Evolutionary conservation across 2,329 filamentous ascomycete genomes (phyloP).

Genomic region (Aspergillus neotritici): DNA sequence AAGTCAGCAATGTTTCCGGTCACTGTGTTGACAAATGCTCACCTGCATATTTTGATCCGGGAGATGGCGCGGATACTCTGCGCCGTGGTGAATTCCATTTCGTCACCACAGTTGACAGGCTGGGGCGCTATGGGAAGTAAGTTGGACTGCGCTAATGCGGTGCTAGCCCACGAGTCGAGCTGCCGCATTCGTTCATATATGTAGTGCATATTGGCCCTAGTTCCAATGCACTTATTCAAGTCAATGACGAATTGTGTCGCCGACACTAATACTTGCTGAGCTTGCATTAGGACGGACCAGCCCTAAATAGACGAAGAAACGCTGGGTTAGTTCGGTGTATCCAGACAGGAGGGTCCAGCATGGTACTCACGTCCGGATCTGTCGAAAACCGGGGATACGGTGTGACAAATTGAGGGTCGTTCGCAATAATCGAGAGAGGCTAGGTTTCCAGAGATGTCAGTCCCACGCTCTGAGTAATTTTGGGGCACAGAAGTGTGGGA

Average conservation of each 20-base stretch:
- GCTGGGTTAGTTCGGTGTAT: background rate
- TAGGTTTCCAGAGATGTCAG: conserved; percentile 18
- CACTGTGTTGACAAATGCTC: background rate
- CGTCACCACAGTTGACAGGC: conserved; percentile 21
- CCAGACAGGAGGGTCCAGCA: background rate
- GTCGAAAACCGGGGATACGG: conserved; percentile 37
- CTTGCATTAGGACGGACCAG: conserved; percentile 40
- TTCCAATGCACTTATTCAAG: conserved; percentile 34
- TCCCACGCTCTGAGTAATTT: background rate
- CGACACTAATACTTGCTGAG: conserved; percentile 39
- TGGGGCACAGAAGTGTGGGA: background rate
- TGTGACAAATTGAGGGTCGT: conserved; percentile 41
- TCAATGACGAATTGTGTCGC: conserved; percentile 40
- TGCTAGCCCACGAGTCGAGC: conserved; percentile 37
- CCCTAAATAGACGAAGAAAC: conserved; percentile 22
- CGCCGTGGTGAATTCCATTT: conserved; percentile 34
- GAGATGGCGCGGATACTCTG: conserved; percentile 38
- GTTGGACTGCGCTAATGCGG: conserved; percentile 31
- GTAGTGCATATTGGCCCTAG: conserved; percentile 32
- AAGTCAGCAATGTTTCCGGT: conserved; percentile 5
- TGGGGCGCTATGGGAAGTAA: conserved; percentile 21
- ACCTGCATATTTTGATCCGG: conserved; percentile 43
- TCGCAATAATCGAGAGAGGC: conserved; percentile 39
- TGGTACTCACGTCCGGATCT: conserved; percentile 35
- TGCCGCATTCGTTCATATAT: conserved; percentile 40